Evolutionary conservation across 768 basidiomycete genomes (phyloP), one percentile per base, ranked within the genome.

Genomic region (Suillus bovinus): DNA sequence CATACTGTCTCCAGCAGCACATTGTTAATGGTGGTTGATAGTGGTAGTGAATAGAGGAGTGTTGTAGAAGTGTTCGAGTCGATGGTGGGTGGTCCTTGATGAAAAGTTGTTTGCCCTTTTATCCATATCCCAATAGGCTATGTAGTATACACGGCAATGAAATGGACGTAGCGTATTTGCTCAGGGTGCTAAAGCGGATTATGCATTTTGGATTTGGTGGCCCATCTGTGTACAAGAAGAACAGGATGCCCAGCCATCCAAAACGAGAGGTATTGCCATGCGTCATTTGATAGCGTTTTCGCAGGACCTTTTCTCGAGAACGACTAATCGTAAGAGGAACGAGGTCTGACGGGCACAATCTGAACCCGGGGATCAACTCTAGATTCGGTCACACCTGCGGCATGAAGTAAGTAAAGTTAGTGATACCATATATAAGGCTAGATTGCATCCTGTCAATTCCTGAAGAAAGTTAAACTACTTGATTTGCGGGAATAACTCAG

Each of bases 1-100:
- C 82, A 72, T 67, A 86, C 85, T 80, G 83, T 75, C 85, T 82
- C 69, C 74, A 79, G 68, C 76, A 77, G 72, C 85, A 86, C 85
- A 86, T 86, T 17, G 38, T 72, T 52, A 42, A 41, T 13, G 62
- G 36, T 14, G 14, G 50, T 31, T 58, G 50, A 61, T 50, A 39
- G 38, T 33, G 60, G 61, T 42, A 50, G n/a, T 39, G 63, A 31
- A 62, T 56, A n/a, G 61, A 54, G 61, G 60, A 59, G 61, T 44
- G 54, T 33, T 60, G 47, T 59, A 60, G 36, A 36, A 52, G 58
- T 50, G 59, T 57, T 52, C 57, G 41, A 64, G 69, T 53, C 54
- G 61, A 62, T 56, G 34, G 55, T 59, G 60, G 58, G 66, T 34
- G 53, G 34, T 64, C 52, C 17, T 56, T 39, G 55, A 39, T 38